A percentile compares a stretch with the other conserved stretches of the same genome.
These are phyloP conservation scores for Byssothecium circinans DNA, from an alignment of 2,329 filamentous ascomycete genomes.

Conservation along the genomic window DNA sequence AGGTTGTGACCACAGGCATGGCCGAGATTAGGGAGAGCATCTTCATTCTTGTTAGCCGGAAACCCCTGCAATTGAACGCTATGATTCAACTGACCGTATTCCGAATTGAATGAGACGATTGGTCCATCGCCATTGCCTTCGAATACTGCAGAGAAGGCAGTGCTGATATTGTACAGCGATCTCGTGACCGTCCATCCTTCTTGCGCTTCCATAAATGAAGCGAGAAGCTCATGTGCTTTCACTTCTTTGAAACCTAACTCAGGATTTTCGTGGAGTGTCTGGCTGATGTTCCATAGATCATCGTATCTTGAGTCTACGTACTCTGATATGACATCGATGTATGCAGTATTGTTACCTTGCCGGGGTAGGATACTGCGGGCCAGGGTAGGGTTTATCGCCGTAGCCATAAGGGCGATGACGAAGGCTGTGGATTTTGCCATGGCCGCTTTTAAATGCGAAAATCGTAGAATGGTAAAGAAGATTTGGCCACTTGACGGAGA, in stretches of 20 bases:
- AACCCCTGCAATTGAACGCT: slow-evolving; percentile 11
- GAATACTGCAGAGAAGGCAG: slow-evolving; percentile 56
- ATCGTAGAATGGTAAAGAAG: not conserved
- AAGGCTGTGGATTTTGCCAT: too few species aligned
- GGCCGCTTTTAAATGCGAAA: not conserved
- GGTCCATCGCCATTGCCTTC: slow-evolving; percentile 52
- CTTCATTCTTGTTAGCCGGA: slow-evolving; percentile 17
- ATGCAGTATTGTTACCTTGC: too few species aligned
- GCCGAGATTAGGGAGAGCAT: slow-evolving; percentile 46
- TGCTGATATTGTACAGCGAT: slow-evolving; percentile 55
- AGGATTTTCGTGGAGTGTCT: slow-evolving; percentile 20
- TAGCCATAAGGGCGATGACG: too few species aligned
- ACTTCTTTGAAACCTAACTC: slow-evolving; percentile 24
- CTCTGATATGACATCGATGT: too few species aligned
- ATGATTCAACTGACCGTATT: slow-evolving; percentile 26
- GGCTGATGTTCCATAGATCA: slow-evolving; percentile 42
- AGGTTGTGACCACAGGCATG: slow-evolving; percentile 53
- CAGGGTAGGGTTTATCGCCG: too few species aligned
- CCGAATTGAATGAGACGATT: slow-evolving; percentile 49
- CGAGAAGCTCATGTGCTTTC: slow-evolving; percentile 24
- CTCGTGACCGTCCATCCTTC: slow-evolving; percentile 55
- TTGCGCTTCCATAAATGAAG: slow-evolving; percentile 31
- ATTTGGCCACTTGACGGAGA: not conserved
- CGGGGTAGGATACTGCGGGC: too few species aligned
- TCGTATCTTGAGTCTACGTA: too few species aligned